Percentiles rank a stretch among this genome's conserved stretches.
Conservation (phyloP, 805 yeast species). For the Candida tallmaniae region DNA sequence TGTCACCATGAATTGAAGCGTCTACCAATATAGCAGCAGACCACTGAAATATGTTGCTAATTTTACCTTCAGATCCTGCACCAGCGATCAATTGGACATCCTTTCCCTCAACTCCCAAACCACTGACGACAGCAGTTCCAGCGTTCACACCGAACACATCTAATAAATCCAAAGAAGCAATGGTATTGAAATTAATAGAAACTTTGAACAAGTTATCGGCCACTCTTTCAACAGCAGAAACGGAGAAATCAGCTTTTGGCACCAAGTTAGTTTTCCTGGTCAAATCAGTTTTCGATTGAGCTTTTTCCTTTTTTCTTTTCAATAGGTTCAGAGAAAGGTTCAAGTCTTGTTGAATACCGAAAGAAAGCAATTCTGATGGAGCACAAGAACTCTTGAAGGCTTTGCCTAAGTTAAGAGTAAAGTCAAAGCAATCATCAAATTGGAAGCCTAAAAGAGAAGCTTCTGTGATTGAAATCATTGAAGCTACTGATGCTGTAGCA, state of each 20-base stretch:
- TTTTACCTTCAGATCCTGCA: conserved; percentile 11
- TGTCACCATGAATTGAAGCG: conserved; percentile 13
- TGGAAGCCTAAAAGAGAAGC: conserved; percentile 6
- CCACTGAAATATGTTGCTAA: conserved; percentile 19
- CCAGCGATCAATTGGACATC: conserved; percentile 11
- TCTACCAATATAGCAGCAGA: conserved; percentile 20
- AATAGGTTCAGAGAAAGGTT: conserved; percentile 6
- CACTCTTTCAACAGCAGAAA: conserved; percentile 19
- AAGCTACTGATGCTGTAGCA: conserved; percentile 8
- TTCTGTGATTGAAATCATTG: conserved; percentile 5
- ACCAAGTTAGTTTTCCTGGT: conserved; percentile 8
- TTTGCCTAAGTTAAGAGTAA: conserved; percentile 2
- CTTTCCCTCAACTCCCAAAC: conserved; percentile 11
- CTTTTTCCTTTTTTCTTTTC: conserved; percentile 9
- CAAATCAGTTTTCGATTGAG: conserved; percentile 1
- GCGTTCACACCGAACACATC: conserved; percentile 12
- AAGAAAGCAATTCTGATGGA: conserved; percentile 7
- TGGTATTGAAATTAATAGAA: conserved; percentile 18
- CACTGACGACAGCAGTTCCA: conserved; percentile 19
- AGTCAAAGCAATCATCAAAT: conserved; percentile 9
- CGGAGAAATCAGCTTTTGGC: conserved; percentile 24
- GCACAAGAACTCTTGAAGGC: conserved; percentile 7
- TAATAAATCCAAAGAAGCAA: conserved; percentile 12
- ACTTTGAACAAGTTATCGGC: conserved; percentile 19
- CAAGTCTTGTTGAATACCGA: conserved; percentile 9